Conservation (phyloP, 441 rosid species). For the Adansonia gregorii region DNA sequence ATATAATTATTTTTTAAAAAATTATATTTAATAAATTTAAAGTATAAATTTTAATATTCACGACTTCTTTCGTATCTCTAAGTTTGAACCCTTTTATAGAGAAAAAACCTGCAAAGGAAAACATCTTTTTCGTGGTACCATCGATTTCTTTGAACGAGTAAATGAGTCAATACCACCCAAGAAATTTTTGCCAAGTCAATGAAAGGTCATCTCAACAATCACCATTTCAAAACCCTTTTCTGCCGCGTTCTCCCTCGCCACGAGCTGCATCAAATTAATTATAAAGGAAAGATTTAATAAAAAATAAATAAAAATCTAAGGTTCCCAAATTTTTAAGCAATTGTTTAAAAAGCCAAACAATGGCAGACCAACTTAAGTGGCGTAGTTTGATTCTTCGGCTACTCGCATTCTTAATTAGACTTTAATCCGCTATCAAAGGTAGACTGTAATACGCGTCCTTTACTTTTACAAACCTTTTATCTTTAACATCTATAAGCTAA, state of each 20-base stretch:
- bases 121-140: background rate
- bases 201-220: conserved; percentile 29
- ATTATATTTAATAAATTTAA: no score
- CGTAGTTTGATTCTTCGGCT: conserved; percentile 34
- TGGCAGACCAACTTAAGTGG: conserved; percentile 75
- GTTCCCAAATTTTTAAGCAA: conserved; percentile 4
- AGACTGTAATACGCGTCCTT: conserved; percentile 23
- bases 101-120: conserved; percentile 25
- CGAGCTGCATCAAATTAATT: background rate
- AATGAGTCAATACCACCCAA: conserved; percentile 41
- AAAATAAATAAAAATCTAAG: background rate
- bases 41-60: no score
- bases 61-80: no score
- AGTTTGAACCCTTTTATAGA: no score
- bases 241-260: background rate
- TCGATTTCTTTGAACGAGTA: conserved; percentile 32
- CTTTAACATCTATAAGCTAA: background rate
- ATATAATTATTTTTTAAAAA: no score
- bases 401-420: conserved; percentile 47
- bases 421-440: conserved; percentile 5
- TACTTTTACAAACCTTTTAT: background rate
- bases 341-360: conserved; percentile 40
- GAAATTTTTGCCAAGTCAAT: conserved; percentile 37
- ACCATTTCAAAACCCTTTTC: background rate
- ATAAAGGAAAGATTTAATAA: background rate